A percentile compares a stretch with the other conserved stretches of the same genome.
phyloP scores from a whole-genome alignment of 148 eudicot genomes.

The Camellia lanceoleosa region DNA sequence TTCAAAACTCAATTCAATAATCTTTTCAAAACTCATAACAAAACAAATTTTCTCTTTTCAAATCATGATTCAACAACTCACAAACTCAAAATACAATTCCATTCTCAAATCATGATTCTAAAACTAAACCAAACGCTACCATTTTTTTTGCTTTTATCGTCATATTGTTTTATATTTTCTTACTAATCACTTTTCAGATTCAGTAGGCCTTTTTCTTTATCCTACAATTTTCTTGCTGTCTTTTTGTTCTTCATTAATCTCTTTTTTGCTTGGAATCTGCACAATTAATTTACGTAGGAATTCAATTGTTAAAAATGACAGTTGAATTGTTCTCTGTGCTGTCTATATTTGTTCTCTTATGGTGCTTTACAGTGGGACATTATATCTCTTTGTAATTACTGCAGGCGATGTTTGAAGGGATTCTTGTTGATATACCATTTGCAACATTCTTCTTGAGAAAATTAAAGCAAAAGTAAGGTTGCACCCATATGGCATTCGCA shows the following conservation, averaged over 20 bases:
- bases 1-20: too few relatives aligned
- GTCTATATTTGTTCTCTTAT: not conserved
- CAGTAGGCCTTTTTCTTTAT: not conserved
- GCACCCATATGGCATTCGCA: too few relatives aligned
- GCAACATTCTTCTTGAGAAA: conserved; percentile 99
- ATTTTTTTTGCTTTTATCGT: not conserved
- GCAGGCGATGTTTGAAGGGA: conserved; percentile 99
- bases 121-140: too few relatives aligned
- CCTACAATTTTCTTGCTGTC: not conserved
- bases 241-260: not conserved
- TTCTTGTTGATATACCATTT: conserved; percentile 96
- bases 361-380: not conserved
- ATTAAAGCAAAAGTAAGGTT: conserved; percentile 80
- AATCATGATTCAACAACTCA: too few relatives aligned
- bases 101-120: too few relatives aligned
- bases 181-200: not conserved
- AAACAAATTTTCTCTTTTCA: too few relatives aligned
- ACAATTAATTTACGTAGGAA: not conserved
- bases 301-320: not conserved
- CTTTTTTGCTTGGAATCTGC: not conserved
- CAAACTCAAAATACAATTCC: too few relatives aligned
- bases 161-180: not conserved
- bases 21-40: too few relatives aligned
- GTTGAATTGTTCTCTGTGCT: not conserved
- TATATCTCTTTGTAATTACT: conserved; percentile 13